phyloP scores from a whole-genome alignment of 2,329 filamentous ascomycete species.

The Epichloe uncinata region DNA sequence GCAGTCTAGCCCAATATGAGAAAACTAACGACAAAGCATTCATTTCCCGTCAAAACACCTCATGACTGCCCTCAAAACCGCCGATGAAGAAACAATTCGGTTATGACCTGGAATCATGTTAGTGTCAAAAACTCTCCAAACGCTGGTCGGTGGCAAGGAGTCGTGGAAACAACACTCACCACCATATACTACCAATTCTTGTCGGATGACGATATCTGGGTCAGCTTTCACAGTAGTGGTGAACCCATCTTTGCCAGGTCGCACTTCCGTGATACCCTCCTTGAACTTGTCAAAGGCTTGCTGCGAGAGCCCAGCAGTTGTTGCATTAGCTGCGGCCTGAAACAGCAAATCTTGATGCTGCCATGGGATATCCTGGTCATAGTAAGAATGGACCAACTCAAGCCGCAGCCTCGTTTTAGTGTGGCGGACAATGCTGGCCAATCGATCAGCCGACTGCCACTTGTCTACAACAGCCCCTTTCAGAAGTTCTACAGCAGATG shows the following conservation, averaged over 20 bases:
- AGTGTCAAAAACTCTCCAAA: background rate
- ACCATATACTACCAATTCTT: conserved; percentile 41
- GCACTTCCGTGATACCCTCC: conserved; percentile 27
- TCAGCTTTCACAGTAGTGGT: conserved; percentile 31
- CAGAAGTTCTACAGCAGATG: conserved; percentile 48
- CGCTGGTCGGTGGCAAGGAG: background rate
- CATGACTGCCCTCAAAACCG: conserved; percentile 50
- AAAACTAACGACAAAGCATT: too few relatives aligned
- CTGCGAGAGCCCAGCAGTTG: conserved; percentile 23
- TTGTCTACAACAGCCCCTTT: conserved; percentile 57
- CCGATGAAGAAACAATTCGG: conserved; percentile 50
- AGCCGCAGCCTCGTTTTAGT: conserved; percentile 47
- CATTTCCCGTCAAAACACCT: conserved; percentile 40
- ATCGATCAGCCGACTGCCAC: conserved; percentile 61
- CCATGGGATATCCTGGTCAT: conserved; percentile 76
- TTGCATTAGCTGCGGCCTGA: conserved; percentile 41
- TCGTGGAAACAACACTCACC: conserved; percentile 25
- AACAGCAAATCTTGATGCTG: conserved; percentile 54
- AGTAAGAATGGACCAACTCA: conserved; percentile 62
- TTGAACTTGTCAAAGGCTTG: conserved; percentile 31
- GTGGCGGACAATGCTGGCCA: conserved; percentile 41
- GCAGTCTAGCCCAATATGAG: too few relatives aligned
- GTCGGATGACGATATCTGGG: conserved; percentile 34
- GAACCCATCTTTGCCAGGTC: conserved; percentile 32
- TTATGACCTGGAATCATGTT: conserved; percentile 46